Percentiles rank a stretch among this genome's conserved stretches.
Evolutionary conservation across 495 filamentous ascomycete genomes (phyloP).

Genomic region (Jackrogersella minutella): DNA sequence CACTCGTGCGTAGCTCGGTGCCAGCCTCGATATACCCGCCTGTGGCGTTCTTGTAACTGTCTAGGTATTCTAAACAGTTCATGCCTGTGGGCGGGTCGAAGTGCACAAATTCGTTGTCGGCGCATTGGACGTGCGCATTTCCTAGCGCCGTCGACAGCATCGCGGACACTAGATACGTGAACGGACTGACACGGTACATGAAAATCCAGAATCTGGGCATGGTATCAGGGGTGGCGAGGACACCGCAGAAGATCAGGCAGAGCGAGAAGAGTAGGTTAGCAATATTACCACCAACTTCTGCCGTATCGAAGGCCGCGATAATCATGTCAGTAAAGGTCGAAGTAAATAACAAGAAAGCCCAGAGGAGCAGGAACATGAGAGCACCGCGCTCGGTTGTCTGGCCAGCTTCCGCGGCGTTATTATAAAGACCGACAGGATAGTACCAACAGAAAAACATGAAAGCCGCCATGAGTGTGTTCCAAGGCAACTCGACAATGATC

Average conservation of each 20-base stretch:
- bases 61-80: conserved; percentile 68
- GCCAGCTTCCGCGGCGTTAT: conserved; percentile 68
- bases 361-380: conserved; percentile 71
- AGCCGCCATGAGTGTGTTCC: conserved; percentile 74
- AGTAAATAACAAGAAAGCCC: conserved; percentile 73
- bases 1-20: conserved; percentile 47
- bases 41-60: conserved; percentile 32
- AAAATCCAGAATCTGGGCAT: conserved; percentile 85
- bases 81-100: conserved; percentile 61
- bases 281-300: conserved; percentile 71
- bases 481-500: conserved; percentile 78
- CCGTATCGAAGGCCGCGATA: conserved; percentile 71
- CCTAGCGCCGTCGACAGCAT: conserved; percentile 70
- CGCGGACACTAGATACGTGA: conserved; percentile 72
- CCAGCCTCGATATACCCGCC: conserved; percentile 65
- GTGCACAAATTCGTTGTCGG: conserved; percentile 64
- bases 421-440: conserved; percentile 79
- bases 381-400: conserved; percentile 65
- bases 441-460: conserved; percentile 80
- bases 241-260: conserved; percentile 76
- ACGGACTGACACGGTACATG: conserved; percentile 81
- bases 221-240: conserved; percentile 67
- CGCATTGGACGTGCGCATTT: conserved; percentile 66
- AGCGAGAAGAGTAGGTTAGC: conserved; percentile 73
- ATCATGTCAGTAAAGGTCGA: conserved; percentile 75